Base-by-base conservation (phyloP, 192 early-diverging fungal genomes). In the Backusella morwellensis region DNA sequence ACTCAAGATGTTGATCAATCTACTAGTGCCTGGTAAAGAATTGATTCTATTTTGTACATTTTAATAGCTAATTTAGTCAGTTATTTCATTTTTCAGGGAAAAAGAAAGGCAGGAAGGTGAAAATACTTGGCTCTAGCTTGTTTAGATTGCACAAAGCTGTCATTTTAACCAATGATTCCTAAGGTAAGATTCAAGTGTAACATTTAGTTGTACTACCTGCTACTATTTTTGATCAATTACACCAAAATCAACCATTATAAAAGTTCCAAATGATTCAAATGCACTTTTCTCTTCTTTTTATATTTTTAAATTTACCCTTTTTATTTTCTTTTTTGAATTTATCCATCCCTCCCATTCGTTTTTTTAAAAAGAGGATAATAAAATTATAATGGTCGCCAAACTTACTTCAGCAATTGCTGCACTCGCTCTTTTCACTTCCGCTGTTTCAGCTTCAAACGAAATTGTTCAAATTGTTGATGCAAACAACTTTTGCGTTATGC, bases 401-500 rank as follows among this genome's bases (percentile, higher is more conserved):
- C 42, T 47, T 32, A 34, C 70, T 15, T 72, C 70, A 29, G 40
- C 40, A 29, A 15, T 44, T 9, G 41, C 26, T 4, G 42, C 42
- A 17, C 12, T 72, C 17, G 41, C 70, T 32, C 26, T 50, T 19
- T 29, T 72, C 26, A 23, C 40, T 9, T 15, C 15, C 17, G 40
- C 44, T 42, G 70, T 72, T 32, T 47, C 23, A 29, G 70, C 70
- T 15, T 47, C 41, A 44, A 74, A 50, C 19, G 77, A 82, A 71
- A 70, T 82, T 47, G 73, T 74, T 21, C 73, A 78, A 72, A 70
- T 82, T 2, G 75, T 79, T 12, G 78, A 79, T 69, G 75, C 81
- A 26, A 79, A 19, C 72, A 79, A 79, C 77, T 82, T 82, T 36
- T 82, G 81, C 63, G 36, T 82, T 2, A 79, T 85, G 69, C 72